These are phyloP conservation scores for Purpureocillium lavendulum DNA, from an alignment of 2,329 filamentous ascomycete genomes.

Conservation along the genomic window DNA sequence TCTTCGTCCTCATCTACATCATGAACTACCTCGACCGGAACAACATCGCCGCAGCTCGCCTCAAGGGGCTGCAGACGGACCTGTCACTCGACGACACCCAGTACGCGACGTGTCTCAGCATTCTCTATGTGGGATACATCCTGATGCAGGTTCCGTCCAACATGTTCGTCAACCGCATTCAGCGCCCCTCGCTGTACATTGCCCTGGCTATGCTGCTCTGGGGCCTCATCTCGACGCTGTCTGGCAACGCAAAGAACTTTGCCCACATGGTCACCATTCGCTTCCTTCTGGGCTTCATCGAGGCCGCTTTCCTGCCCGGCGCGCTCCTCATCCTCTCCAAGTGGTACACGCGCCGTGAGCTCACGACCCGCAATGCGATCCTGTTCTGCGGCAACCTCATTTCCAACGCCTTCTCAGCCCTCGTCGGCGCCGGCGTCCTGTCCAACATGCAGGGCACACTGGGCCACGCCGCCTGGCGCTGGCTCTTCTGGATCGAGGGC, in stretches of 20 bases:
- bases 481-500: conserved; percentile 55
- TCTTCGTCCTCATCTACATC: conserved; percentile 69
- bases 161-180: conserved; percentile 47
- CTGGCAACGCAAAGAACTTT: conserved; percentile 43
- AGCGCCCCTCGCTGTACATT: conserved; percentile 43
- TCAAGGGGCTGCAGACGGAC: conserved; percentile 57
- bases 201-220: conserved; percentile 45
- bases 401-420: conserved; percentile 50
- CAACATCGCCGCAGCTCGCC: conserved; percentile 58
- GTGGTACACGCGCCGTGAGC: conserved; percentile 56
- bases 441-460: conserved; percentile 47
- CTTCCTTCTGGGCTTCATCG: conserved; percentile 53
- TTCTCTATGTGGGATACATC: conserved; percentile 59
- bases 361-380: conserved; percentile 46
- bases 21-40: conserved; percentile 63
- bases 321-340: conserved; percentile 55
- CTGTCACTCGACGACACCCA: conserved; percentile 46
- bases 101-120: conserved; percentile 55
- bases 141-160: conserved; percentile 55
- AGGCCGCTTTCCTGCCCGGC: conserved; percentile 58
- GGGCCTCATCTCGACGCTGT: conserved; percentile 52
- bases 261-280: conserved; percentile 45
- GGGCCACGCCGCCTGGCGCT: conserved; percentile 50
- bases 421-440: conserved; percentile 50
- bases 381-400: conserved; percentile 53